Conservation (phyloP, 331 rosid genomes). For the Quercus tomentella region DNA sequence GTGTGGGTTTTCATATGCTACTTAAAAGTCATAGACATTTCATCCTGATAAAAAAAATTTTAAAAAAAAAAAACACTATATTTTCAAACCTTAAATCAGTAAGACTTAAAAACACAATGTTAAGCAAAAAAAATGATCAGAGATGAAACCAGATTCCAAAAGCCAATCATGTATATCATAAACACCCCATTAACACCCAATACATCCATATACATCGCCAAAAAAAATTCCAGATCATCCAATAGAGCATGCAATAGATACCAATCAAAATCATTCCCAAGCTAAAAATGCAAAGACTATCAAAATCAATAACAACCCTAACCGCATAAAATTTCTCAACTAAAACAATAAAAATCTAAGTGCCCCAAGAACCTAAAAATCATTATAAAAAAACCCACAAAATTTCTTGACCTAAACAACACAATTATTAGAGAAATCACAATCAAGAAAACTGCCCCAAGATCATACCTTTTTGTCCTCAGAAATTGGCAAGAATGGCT, state of each 20-base stretch:
- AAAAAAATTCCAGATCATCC: not conserved
- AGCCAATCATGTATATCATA: not conserved
- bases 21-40: not conserved
- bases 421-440: not conserved
- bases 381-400: not conserved
- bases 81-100: not conserved
- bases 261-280: not conserved
- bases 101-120: not conserved
- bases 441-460: not conserved
- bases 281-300: not conserved
- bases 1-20: no score
- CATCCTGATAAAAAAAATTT: not conserved
- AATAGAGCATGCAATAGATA: not conserved
- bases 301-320: not conserved
- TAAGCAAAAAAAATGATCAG: not conserved
- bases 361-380: constrained; percentile 7
- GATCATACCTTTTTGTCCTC: constrained; percentile 79
- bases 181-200: not conserved
- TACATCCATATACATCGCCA: no score
- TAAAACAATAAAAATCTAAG: constrained; percentile 6
- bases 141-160: not conserved
- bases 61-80: not conserved
- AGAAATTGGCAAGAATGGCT: constrained; percentile 65
- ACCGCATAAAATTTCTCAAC: not conserved
- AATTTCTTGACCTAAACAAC: not conserved